These are phyloP conservation scores for Prunus persica DNA, from an alignment of 306 rosid species.

Conservation along the genomic window DNA sequence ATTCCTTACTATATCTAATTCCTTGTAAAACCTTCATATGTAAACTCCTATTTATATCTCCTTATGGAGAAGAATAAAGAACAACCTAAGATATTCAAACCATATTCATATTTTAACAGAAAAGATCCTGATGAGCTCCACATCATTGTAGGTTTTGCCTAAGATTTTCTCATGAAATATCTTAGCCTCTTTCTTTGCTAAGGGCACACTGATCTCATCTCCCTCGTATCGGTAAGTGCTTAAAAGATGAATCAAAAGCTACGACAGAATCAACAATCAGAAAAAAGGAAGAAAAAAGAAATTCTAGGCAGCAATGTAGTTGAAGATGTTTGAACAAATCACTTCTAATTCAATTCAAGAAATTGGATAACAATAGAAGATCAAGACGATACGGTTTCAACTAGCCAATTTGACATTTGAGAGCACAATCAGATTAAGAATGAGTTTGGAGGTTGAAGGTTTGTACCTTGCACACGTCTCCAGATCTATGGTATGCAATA, in stretches of 20 bases:
- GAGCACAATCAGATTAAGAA: background rate
- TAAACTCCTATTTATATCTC: too few relatives aligned
- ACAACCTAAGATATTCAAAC: background rate
- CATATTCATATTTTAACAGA: conserved; percentile 27
- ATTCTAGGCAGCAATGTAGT: conserved; percentile 1
- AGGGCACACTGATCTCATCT: conserved; percentile 59
- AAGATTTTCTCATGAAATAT: conserved; percentile 61
- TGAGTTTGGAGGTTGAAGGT: background rate
- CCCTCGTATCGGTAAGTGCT: conserved; percentile 68
- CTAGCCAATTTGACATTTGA: background rate
- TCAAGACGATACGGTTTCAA: background rate
- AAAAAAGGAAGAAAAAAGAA: background rate
- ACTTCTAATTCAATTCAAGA: background rate
- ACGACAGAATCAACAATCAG: background rate
- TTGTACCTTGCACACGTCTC: conserved; percentile 53
- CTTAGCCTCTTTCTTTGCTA: conserved; percentile 76
- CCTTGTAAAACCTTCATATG: too few relatives aligned
- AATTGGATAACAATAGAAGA: background rate
- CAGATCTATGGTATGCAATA: conserved; percentile 51
- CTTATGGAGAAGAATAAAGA: too few relatives aligned
- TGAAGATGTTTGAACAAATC: background rate
- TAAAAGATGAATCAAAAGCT: conserved; percentile 88
- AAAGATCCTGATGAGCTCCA: conserved; percentile 62
- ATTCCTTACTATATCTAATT: too few relatives aligned
- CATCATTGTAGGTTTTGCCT: conserved; percentile 52